Conservation (phyloP, 352 stramenopile species). For the Pythium insidiosum region DNA sequence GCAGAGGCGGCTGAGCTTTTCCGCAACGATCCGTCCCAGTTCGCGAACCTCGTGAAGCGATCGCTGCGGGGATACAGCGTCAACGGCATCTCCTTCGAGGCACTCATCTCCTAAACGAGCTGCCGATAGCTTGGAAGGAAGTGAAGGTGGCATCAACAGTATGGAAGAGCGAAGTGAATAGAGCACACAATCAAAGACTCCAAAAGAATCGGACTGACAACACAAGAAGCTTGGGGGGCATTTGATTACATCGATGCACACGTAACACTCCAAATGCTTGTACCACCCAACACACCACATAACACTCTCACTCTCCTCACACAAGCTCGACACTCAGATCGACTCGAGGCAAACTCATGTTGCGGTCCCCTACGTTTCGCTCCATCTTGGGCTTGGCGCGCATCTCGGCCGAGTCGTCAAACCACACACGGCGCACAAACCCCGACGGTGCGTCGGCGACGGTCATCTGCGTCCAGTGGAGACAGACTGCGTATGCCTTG, state of each 20-base stretch:
- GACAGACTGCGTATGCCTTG: slow-evolving; percentile 23
- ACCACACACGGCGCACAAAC: slow-evolving; percentile 31
- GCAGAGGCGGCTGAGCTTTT: slow-evolving; percentile 96
- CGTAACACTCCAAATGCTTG: too few species aligned
- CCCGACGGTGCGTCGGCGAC: slow-evolving; percentile 7
- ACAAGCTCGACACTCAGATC: too few species aligned
- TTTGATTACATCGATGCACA: too few species aligned
- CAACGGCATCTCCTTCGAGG: slow-evolving; percentile 78
- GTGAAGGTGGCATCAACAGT: too few species aligned
- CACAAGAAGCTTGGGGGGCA: too few species aligned
- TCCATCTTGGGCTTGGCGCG: slow-evolving; percentile 19
- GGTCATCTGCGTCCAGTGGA: slow-evolving; percentile 21
- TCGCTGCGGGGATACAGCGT: slow-evolving; percentile 79
- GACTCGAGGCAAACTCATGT: too few species aligned
- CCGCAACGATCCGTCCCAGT: slow-evolving; percentile 90
- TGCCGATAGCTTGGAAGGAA: too few species aligned
- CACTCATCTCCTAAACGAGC: slow-evolving; percentile 54
- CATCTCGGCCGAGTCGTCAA: slow-evolving; percentile 30
- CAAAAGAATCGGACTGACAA: too few species aligned
- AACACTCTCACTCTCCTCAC: too few species aligned
- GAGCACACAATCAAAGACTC: too few species aligned
- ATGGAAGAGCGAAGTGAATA: too few species aligned
- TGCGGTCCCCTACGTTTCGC: neutral
- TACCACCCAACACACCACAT: too few species aligned
- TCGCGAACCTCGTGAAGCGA: slow-evolving; percentile 86